Evolutionary conservation across 116 monocot species (phyloP), one percentile per base, ranked within the genome.

Genomic region (Zostera marina): DNA sequence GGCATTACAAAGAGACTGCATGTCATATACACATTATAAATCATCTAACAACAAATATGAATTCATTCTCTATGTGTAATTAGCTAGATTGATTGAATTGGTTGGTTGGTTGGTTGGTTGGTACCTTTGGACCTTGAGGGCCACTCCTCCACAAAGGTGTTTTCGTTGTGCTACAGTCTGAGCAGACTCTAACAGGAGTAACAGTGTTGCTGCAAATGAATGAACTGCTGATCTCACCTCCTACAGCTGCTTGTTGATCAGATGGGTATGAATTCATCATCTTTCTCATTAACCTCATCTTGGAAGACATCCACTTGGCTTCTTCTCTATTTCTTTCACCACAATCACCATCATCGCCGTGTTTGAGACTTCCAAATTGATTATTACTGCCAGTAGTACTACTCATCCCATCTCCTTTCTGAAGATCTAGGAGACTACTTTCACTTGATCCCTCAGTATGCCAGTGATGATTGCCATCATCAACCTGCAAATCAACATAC

Each of bases 1-100:
- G 16, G 89, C 89, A 74, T 89, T 84, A 41, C 89, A 89, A 24
- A 89, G 81, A 16, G 89, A 84, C 89, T 89, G 73, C 70, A 68
- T 25, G 4, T 26, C 32, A 32, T 5, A 32, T 32, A 5, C 32
- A 32, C 5, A 32, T 32, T 3, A 32, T 32, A 7, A 20, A 17
- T 47, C 14, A 47, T 7, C 5, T 13, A 47, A n/a, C 4, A 4
- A 47, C 16, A 47, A 14, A 47, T 47, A 15, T 49, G 19, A 17
- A n/a, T n/a, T n/a, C n/a, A n/a, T n/a, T n/a, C n/a, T n/a, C n/a
- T n/a, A n/a, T n/a, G n/a, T n/a, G n/a, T n/a, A n/a, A n/a, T n/a
- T n/a, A n/a, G n/a, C n/a, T n/a, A n/a, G n/a, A n/a, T n/a, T n/a
- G n/a, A n/a, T n/a, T n/a, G 49, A 17, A 16, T 20, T 17, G n/a